Conservation (phyloP, 169 alveolate genomes). For the Babesia ovata region DNA sequence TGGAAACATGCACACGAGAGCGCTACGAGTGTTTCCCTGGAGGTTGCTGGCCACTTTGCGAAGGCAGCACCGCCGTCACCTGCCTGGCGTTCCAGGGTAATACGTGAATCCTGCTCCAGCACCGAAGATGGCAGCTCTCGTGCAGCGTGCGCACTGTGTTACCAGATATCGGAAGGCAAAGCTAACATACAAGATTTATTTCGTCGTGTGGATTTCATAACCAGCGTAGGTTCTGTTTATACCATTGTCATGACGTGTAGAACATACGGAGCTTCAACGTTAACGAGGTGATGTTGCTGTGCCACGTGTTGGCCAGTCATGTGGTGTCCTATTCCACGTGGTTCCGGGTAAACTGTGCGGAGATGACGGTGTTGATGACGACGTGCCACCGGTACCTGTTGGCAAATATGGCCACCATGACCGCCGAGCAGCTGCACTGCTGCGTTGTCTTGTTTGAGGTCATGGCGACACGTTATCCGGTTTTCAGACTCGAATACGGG, state of each 20-base stretch:
- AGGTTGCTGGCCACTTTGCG: slow-evolving; percentile 11
- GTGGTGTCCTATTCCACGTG: slow-evolving; percentile 28
- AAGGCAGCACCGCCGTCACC: no score
- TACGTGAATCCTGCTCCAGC: neutral
- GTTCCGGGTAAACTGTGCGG: slow-evolving; percentile 44
- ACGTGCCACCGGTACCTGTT: slow-evolving; percentile 34
- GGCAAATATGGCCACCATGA: slow-evolving; percentile 19
- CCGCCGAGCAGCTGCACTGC: slow-evolving; percentile 43
- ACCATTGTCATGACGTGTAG: neutral
- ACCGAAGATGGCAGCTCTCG: neutral
- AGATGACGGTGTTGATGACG: slow-evolving; percentile 19
- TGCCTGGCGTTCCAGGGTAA: neutral
- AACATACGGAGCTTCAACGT: slow-evolving; percentile 3
- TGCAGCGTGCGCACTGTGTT: slow-evolving; percentile 7
- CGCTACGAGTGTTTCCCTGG: slow-evolving; percentile 1
- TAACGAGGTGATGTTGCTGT: slow-evolving; percentile 31
- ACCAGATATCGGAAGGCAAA: slow-evolving; percentile 1
- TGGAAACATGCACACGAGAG: neutral
- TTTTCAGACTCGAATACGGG: slow-evolving; percentile 1
- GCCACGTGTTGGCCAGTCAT: slow-evolving; percentile 19
- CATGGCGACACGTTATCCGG: slow-evolving; percentile 24
- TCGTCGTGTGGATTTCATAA: slow-evolving; percentile 19
- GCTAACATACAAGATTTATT: neutral
- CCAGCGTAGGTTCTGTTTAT: neutral
- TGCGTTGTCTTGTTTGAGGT: slow-evolving; percentile 15